Evolutionary conservation across 805 yeast species (phyloP), one percentile per base, ranked within the genome.

Genomic region (Suhomyces sp.): DNA sequence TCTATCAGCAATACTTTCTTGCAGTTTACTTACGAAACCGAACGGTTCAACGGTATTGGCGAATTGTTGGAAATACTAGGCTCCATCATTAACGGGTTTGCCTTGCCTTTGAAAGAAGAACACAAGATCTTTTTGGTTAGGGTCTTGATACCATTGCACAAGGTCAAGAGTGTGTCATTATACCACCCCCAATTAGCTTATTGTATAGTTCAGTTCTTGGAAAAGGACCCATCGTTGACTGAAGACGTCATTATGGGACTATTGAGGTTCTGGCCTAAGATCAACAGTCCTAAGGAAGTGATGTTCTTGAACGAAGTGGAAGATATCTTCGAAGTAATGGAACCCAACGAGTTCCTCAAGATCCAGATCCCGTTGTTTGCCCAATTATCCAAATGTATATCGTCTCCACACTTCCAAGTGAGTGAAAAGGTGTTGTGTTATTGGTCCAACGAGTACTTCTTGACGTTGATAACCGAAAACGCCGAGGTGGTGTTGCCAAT

Each of bases 161-260:
- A 94, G 69, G 93, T 90, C 15, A 87, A 92, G 67, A 84, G 94
- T 50, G 77, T 94, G 53, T 87, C 96, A 7, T 75, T 93, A 57
- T 94, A 93, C 69, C 99, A 94, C 68, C 97, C 98, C 36, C 99
- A 94, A 71, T 79, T 94, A 59, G 97, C 98, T 6, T 94, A 94
- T 71, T 94, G 99, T 74, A 88, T 94, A 41, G 96, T 94, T 27
- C 99, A 94, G 73, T 94, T 94, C 69, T 76, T 94, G 62, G 99
- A 94, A 64, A 94, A 94, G 70, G 99, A 94, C 67, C 96, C 97
- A 2, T 59, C 81, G 12, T 77, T 94, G 60, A 93, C 98, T 2
- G 97, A 92, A 69, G 98, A 92, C 68, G 98, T 94, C n/a, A 83
- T 94, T 26, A 85, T 90, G 90, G 97, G 97, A 3, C 74, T 94